Base-by-base conservation (phyloP, 768 basidiomycete genomes). In the Kondoa subrosea region DNA sequence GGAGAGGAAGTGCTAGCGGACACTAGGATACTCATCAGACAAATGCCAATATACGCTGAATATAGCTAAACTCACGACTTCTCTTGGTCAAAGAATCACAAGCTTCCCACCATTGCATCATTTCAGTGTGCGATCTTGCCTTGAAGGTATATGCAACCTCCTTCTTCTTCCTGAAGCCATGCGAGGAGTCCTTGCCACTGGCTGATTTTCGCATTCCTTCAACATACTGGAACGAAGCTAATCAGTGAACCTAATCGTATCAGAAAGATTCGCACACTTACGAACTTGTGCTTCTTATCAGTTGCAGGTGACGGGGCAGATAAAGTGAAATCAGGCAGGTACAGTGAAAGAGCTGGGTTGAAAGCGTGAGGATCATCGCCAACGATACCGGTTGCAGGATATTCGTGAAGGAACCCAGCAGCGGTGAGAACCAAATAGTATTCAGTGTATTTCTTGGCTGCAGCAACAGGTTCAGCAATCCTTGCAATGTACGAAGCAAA, bases 401-500 rank as follows among this genome's bases (percentile, higher is more conserved):
- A 74, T 68, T 74, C 74, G 71, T 74, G 75, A 21, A 75, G 71
- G 71, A 73, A 74, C 32, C 75, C 75, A 34, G 75, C 74, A 1
- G 74, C 71, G 2, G 75, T 73, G 50, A 75, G 73, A 61, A 74
- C 72, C 69, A 74, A 73, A 66, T 66, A 71, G 4, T 69, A 57
- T 67, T 74, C 73, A 66, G 69, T n/a, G n/a, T n/a, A n/a, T n/a
- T n/a, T n/a, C n/a, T n/a, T n/a, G n/a, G n/a, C n/a, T n/a, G n/a
- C n/a, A n/a, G n/a, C n/a, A n/a, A n/a, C n/a, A n/a, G n/a, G n/a
- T n/a, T n/a, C n/a, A n/a, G n/a, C n/a, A n/a, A n/a, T n/a, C n/a
- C n/a, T n/a, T n/a, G n/a, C n/a, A n/a, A n/a, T n/a, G n/a, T n/a
- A n/a, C n/a, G n/a, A n/a, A n/a, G n/a, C n/a, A n/a, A n/a, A n/a